Evolutionary conservation across 1,284 basidiomycete species (phyloP).

Genomic region (Psilocybe mexicana): DNA sequence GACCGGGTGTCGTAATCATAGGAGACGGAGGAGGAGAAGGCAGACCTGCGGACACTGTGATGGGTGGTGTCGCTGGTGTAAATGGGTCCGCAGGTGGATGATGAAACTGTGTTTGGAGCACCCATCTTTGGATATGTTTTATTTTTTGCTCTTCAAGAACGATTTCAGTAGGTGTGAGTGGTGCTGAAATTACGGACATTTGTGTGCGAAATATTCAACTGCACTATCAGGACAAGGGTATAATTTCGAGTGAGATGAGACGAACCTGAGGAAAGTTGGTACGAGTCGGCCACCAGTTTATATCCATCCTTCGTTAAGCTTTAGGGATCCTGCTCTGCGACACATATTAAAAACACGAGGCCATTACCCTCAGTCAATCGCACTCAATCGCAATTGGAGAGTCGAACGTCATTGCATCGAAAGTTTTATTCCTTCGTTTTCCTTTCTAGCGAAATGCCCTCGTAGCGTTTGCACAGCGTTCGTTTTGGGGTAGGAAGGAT

Average conservation of each 20-base stretch:
- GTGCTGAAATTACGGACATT: neutral
- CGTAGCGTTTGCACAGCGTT: too few relatives aligned
- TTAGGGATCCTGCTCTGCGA: too few relatives aligned
- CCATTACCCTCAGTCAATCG: neutral
- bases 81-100: neutral
- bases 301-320: too few relatives aligned
- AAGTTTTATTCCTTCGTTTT: neutral
- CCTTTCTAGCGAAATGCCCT: neutral
- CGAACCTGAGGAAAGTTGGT: neutral
- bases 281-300: too few relatives aligned
- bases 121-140: neutral
- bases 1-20: too few relatives aligned
- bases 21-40: neutral
- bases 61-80: neutral
- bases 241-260: neutral
- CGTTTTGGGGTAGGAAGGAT: too few relatives aligned
- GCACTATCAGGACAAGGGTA: neutral
- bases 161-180: neutral
- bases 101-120: neutral
- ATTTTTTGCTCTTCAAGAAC: neutral
- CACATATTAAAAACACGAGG: neutral
- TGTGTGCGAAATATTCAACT: neutral
- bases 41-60: neutral
- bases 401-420: neutral
- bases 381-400: neutral